Base-by-base conservation (phyloP, 73 alveolate genomes). In the Paramecium tetraurelia region DNA sequence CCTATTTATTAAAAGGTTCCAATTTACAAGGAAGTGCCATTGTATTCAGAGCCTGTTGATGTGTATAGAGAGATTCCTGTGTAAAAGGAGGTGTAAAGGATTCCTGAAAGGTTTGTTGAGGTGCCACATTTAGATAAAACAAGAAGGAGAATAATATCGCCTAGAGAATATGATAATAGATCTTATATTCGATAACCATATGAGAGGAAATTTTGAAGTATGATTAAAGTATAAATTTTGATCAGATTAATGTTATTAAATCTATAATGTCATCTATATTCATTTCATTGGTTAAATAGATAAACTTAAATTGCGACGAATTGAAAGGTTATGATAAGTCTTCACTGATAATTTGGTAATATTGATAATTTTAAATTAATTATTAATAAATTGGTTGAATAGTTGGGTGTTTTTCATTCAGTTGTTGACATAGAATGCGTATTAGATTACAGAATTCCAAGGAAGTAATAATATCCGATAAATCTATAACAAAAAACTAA, bases 401-500 rank as follows among this genome's bases (percentile, higher is more conserved):
- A 8, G 21, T 9, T 8, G 90, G 90, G 24, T 80, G 90, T 11
- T 35, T 80, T 31, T 18, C 72, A 40, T 44, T 44, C n/a, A 80
- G 24, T 80, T 80, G n/a, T 44, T 80, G 5, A 80, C 90, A 80
- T n/a, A 80, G 31, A 18, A 80, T 80, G 7, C 90, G 48, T 41
- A 80, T 44, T 7, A 80, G 46, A n/a, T 48, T 80, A 44, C 27
- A 24, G 48, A 80, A 80, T 8, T 80, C 90, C 7, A 9, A 31
- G 12, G 31, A 43, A 21, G 41, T 44, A 24, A 80, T 80, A 11
- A 12, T 9, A 24, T 46, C 90, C 3, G 27, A 31, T 63, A 63
- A 27, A 80, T 80, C 90, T 3, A 48, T n/a, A 16, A 31, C 57
- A 80, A 80, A 80, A 80, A 80, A 80, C 90, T 80, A 44, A 63